Percentiles rank a stretch among this genome's conserved stretches.
Conservation (phyloP, 164 flowering plant species). For the Chimonanthus salicifolius region DNA sequence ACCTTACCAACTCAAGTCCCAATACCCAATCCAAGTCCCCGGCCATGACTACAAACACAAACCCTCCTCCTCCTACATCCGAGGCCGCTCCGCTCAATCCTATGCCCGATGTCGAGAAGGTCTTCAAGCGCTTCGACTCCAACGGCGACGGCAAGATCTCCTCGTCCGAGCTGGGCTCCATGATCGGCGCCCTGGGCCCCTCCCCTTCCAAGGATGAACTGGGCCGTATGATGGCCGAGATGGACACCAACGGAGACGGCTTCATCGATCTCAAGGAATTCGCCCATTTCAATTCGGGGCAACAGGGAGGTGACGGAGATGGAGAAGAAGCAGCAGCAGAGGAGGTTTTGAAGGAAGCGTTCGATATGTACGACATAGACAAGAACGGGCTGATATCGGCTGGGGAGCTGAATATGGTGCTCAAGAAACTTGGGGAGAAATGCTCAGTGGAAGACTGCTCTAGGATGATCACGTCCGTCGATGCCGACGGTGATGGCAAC, state of each 20-base stretch:
- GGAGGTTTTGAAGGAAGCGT: conserved; percentile 10
- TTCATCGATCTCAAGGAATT: conserved; percentile 24
- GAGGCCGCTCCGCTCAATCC: neutral
- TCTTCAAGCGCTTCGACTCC: conserved; percentile 21
- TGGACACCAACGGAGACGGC: conserved; percentile 23
- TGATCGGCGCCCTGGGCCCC: conserved; percentile 18
- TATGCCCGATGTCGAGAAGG: conserved; percentile 11
- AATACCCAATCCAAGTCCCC: no score
- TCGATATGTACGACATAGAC: conserved; percentile 17
- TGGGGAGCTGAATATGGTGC: conserved; percentile 14
- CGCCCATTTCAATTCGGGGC: conserved; percentile 9
- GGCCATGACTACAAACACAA: no score
- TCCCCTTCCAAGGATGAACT: conserved; percentile 16
- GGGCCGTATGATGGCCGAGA: conserved; percentile 19
- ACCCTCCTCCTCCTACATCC: no score
- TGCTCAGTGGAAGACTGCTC: conserved; percentile 11
- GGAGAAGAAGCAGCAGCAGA: neutral
- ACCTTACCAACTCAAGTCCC: no score
- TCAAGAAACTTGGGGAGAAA: conserved; percentile 14
- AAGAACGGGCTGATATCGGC: conserved; percentile 19
- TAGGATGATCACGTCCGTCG: conserved; percentile 13
- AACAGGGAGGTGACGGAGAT: neutral
- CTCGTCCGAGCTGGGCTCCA: conserved; percentile 10
- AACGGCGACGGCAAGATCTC: conserved; percentile 28
- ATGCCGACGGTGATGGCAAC: conserved; percentile 18